Evolutionary conservation across 163 green algal species (phyloP), one percentile per base, ranked within the genome.

Genomic region (Volvox carteri): DNA sequence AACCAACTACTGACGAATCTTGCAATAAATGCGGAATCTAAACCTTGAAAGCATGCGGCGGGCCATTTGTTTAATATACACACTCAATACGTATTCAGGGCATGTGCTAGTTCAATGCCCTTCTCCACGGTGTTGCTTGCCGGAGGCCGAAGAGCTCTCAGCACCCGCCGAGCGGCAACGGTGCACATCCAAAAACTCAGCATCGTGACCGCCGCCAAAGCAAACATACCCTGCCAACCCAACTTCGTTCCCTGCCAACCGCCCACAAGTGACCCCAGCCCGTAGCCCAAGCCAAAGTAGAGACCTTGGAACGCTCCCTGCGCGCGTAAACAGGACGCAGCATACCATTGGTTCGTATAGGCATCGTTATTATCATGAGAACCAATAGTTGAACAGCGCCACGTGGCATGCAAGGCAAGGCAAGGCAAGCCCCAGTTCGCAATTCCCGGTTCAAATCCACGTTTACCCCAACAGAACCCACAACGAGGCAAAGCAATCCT

Each of bases 231-330:
- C 72, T 84, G 84, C 72, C 54, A 84, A n/a, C 84, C 84, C 19
- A 77, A 14, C 9, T 46, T 48, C 2, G n/a, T 58, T 33, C 62
- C 72, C n/a, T 77, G 39, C 39, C n/a, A 65, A 33, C 84, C 84
- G 4, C 72, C 84, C 18, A 89, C 70, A 35, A 89, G 84, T 19
- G 72, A 67, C 1, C 84, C 84, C 3, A 90, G 76, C 1, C 90
- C 90, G 23, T 85, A 89, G 19, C 90, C 90, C 3, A 86, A n/a
- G 1, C 90, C 90, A 28, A 90, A 90, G 68, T 93, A 93, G 0
- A 87, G 52, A 1, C 77, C 83, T 44, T 92, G 84, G 50, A 93
- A 93, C 0, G 86, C 42, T 70, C 86, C 87, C 87, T 90, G 74
- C 65, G 7, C 54, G 54, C 25, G 28, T 30, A 65, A 23, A 12